A percentile compares a stretch with the other conserved stretches of the same genome.
phyloP scores from a whole-genome alignment of 73 alveolate species.

The Chromera velia region DNA sequence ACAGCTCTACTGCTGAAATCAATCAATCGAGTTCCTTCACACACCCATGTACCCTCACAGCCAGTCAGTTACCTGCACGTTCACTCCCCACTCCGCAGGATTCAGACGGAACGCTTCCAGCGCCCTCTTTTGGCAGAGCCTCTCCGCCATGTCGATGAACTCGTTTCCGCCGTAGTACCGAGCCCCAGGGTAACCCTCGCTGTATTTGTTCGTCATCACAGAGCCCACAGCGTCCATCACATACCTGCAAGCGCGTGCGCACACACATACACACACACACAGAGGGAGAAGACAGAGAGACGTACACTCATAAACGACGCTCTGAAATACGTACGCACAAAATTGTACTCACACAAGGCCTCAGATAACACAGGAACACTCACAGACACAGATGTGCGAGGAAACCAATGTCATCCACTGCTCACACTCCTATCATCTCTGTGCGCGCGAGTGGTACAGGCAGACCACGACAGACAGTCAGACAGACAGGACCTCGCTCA shows the following conservation, averaged over 20 bases:
- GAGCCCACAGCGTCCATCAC: constrained; percentile 86
- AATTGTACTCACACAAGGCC: too few relatives aligned
- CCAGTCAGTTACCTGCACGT: background rate
- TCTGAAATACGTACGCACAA: too few relatives aligned
- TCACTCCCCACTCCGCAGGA: constrained; percentile 49
- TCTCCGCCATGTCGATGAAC: constrained; percentile 75
- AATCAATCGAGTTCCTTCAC: too few relatives aligned
- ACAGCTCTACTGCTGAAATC: too few relatives aligned
- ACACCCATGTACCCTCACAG: too few relatives aligned
- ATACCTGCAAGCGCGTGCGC: constrained; percentile 54
- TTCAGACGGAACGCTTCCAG: constrained; percentile 71
- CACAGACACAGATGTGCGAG: too few relatives aligned
- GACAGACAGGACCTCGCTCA: background rate
- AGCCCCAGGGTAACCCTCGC: constrained; percentile 73
- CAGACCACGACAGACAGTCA: constrained; percentile 9
- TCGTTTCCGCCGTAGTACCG: constrained; percentile 83
- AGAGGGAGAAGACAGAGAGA: too few relatives aligned
- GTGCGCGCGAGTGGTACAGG: background rate
- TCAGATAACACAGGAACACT: too few relatives aligned
- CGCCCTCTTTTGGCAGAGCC: constrained; percentile 74
- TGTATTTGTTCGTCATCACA: constrained; percentile 77
- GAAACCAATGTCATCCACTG: too few relatives aligned
- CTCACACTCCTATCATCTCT: too few relatives aligned
- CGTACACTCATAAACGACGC: too few relatives aligned
- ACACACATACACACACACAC: too few relatives aligned